These are phyloP conservation scores for Peribolospora baueri DNA, from an alignment of 768 basidiomycete genomes.

Conservation along the genomic window DNA sequence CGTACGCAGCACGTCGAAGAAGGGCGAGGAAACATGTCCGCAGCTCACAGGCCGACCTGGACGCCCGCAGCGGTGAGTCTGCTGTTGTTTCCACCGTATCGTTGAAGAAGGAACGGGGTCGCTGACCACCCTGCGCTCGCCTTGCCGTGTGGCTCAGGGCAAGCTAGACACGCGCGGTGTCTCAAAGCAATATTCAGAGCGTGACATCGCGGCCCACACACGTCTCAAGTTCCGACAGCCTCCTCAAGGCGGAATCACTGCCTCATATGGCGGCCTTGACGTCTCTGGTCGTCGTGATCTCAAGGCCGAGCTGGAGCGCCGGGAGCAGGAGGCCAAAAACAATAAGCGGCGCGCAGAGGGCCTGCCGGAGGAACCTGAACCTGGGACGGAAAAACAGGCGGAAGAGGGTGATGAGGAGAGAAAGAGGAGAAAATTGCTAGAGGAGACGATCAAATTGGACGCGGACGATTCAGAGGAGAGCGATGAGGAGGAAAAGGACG, in stretches of 20 bases:
- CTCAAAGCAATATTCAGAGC: slow-evolving; percentile 72
- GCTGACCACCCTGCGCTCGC: too few species aligned
- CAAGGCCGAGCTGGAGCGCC: slow-evolving; percentile 48
- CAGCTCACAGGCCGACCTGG: too few species aligned
- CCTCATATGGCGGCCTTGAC: too few species aligned
- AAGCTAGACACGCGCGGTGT: slow-evolving; percentile 62
- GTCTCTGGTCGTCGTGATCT: slow-evolving; percentile 30
- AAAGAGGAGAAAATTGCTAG: slow-evolving; percentile 62
- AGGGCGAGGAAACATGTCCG: too few species aligned
- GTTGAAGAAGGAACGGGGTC: too few species aligned
- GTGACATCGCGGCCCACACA: slow-evolving; percentile 81
- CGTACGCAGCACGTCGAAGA: too few species aligned
- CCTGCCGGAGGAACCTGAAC: slow-evolving; percentile 19
- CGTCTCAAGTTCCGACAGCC: slow-evolving; percentile 67
- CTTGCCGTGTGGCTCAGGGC: slow-evolving; percentile 36
- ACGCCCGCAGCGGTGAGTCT: too few species aligned
- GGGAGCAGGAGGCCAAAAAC: slow-evolving; percentile 61
- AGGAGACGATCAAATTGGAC: slow-evolving; percentile 62
- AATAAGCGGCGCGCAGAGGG: slow-evolving; percentile 64
- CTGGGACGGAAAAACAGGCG: slow-evolving; percentile 21
- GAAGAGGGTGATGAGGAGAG: slow-evolving; percentile 25
- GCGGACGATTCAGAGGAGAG: slow-evolving; percentile 19
- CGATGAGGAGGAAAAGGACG: slow-evolving; percentile 6
- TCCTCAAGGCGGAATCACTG: too few species aligned
- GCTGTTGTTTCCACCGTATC: too few species aligned